A percentile compares a stretch with the other conserved stretches of the same genome.
Evolutionary conservation across 192 early-diverging fungal species (phyloP).

Genomic region (Gamsiella multidivaricata): DNA sequence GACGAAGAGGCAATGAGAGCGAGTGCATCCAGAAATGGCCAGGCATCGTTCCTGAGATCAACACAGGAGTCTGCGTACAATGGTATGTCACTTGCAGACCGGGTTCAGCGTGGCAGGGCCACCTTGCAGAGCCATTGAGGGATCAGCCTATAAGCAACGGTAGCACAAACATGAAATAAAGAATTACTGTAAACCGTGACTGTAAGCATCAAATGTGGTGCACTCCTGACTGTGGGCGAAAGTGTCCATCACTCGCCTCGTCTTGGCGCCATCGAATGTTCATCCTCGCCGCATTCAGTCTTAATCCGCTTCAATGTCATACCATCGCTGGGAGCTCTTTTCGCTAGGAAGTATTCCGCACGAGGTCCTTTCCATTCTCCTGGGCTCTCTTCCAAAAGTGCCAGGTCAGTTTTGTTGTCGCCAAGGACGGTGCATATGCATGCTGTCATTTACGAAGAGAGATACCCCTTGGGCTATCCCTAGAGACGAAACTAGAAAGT

Average conservation of each 20-base stretch:
- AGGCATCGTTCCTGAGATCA: conserved; percentile 37
- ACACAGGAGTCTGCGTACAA: conserved; percentile 28
- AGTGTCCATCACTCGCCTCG: too few relatives aligned
- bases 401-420: conserved; percentile 27
- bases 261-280: too few relatives aligned
- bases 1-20: conserved; percentile 43
- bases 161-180: too few relatives aligned
- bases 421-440: background rate
- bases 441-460: background rate
- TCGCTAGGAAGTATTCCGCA: conserved; percentile 39
- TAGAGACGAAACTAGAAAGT: too few relatives aligned
- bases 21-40: conserved; percentile 8
- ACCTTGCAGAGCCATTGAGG: conserved; percentile 23
- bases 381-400: conserved; percentile 48
- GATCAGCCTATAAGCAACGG: background rate
- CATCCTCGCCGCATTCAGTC: background rate
- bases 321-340: conserved; percentile 46
- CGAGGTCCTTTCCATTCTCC: conserved; percentile 41
- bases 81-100: conserved; percentile 41
- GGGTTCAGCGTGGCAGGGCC: conserved; percentile 39
- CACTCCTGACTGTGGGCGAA: too few relatives aligned
- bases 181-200: too few relatives aligned
- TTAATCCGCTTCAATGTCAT: conserved; percentile 17
- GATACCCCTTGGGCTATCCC: background rate
- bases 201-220: too few relatives aligned